A percentile compares a stretch with the other conserved stretches of the same genome.
These are phyloP conservation scores for Silene conica DNA, from an alignment of 148 eudicot species.

Conservation along the genomic window DNA sequence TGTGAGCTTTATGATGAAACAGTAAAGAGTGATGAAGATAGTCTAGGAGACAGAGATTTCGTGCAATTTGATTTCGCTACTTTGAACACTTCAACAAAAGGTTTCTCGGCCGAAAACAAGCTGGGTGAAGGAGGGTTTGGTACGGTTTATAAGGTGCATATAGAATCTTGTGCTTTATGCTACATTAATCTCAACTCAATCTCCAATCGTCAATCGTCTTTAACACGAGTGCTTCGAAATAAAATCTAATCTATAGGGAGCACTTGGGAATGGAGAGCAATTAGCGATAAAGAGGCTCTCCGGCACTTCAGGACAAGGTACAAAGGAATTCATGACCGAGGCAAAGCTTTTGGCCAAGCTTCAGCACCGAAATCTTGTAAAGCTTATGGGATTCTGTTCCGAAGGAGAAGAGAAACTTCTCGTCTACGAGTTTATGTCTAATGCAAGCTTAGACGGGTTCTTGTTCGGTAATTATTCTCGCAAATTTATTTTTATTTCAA, in stretches of 20 bases:
- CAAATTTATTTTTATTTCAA: not conserved
- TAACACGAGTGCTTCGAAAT: not conserved
- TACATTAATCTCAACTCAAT: no score
- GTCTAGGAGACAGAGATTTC: slow-evolving; percentile 10
- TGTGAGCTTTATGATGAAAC: not conserved
- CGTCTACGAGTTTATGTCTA: slow-evolving; percentile 8
- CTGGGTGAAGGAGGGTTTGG: slow-evolving; percentile 80
- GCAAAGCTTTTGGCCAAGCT: slow-evolving; percentile 17
- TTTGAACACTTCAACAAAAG: slow-evolving; percentile 3
- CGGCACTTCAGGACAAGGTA: slow-evolving; percentile 8
- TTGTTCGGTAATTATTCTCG: slow-evolving; percentile 4
- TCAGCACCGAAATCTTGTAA: slow-evolving; percentile 18
- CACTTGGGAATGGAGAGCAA: slow-evolving; percentile 11
- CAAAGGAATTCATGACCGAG: slow-evolving; percentile 22
- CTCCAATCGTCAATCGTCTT: not conserved
- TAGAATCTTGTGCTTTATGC: not conserved
- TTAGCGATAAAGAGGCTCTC: slow-evolving; percentile 21
- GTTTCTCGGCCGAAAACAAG: slow-evolving; percentile 29
- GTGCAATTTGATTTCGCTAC: slow-evolving; percentile 18
- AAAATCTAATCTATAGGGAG: slow-evolving; percentile 11
- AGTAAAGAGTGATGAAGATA: not conserved
- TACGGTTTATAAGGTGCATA: slow-evolving; percentile 43
- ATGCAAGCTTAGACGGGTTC: slow-evolving; percentile 4
- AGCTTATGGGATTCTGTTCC: slow-evolving; percentile 4
- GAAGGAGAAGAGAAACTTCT: slow-evolving; percentile 10